phyloP scores from a whole-genome alignment of 2,329 filamentous ascomycete genomes.

The Saccharata proteae region DNA sequence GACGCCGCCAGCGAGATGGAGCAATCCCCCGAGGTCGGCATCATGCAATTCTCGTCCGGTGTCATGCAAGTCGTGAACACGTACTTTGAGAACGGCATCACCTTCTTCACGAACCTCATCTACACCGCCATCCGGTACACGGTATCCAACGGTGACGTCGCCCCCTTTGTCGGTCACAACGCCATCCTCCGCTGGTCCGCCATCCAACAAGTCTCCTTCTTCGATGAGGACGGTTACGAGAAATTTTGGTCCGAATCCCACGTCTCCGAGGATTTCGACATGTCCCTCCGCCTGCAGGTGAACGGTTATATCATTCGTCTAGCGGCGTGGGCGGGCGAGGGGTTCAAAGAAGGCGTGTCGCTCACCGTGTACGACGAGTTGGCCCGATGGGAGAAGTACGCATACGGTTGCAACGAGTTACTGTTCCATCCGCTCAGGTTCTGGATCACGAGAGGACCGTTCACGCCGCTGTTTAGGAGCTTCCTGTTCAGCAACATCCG shows the following conservation, averaged over 20 bases:
- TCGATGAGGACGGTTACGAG: conserved; percentile 46
- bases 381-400: conserved; percentile 61
- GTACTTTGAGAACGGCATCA: conserved; percentile 66
- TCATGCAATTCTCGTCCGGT: conserved; percentile 64
- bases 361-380: conserved; percentile 63
- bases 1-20: conserved; percentile 76
- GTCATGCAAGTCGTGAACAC: conserved; percentile 65
- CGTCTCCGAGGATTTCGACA: conserved; percentile 70
- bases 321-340: conserved; percentile 54
- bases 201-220: conserved; percentile 44
- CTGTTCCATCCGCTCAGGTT: conserved; percentile 55
- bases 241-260: conserved; percentile 66
- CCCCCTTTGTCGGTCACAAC: conserved; percentile 68
- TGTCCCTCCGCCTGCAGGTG: conserved; percentile 59
- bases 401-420: conserved; percentile 59
- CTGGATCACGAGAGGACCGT: conserved; percentile 51
- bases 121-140: conserved; percentile 61
- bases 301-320: conserved; percentile 57
- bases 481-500: conserved; percentile 51
- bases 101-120: conserved; percentile 68
- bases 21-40: conserved; percentile 61
- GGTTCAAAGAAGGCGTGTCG: conserved; percentile 63
- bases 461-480: conserved; percentile 50
- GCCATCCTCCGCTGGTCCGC: conserved; percentile 60
- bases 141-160: conserved; percentile 58